Evolutionary conservation across 2,329 filamentous ascomycete genomes (phyloP).

Genomic region (Rosellinia necatrix): DNA sequence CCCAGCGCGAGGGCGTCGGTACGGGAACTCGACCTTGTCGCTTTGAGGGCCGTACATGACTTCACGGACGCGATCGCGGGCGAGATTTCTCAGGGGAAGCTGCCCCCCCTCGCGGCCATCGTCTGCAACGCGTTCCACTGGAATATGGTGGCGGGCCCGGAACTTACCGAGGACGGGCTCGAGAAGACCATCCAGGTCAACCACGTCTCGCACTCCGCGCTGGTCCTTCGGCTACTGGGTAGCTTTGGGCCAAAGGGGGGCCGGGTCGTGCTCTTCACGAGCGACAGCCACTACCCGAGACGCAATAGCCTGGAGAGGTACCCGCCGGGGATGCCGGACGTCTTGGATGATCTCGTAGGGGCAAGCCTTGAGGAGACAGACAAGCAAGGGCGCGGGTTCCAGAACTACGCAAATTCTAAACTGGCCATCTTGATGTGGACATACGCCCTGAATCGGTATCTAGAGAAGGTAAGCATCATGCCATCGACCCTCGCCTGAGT

Average conservation of each 20-base stretch:
- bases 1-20: constrained; percentile 47
- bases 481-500: neutral
- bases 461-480: constrained; percentile 33
- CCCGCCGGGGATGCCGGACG: constrained; percentile 41
- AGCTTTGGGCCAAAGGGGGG: constrained; percentile 66
- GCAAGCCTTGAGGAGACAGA: constrained; percentile 42
- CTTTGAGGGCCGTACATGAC: constrained; percentile 41
- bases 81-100: constrained; percentile 36
- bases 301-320: constrained; percentile 47
- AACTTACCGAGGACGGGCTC: constrained; percentile 43
- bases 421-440: constrained; percentile 46
- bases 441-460: constrained; percentile 45
- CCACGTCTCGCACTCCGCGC: constrained; percentile 45
- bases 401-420: constrained; percentile 50
- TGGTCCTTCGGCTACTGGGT: constrained; percentile 50
- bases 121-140: constrained; percentile 48
- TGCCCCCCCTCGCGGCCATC: constrained; percentile 43
- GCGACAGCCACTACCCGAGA: constrained; percentile 45
- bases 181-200: constrained; percentile 48
- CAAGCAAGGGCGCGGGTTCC: constrained; percentile 46
- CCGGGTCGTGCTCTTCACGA: constrained; percentile 36
- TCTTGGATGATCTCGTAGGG: constrained; percentile 45
- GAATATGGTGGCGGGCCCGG: constrained; percentile 41
- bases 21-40: constrained; percentile 43
- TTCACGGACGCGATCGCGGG: constrained; percentile 40